Evolutionary conservation across 495 filamentous ascomycete species (phyloP), one percentile per base, ranked within the genome.

Genomic region (Xylaria sp.): DNA sequence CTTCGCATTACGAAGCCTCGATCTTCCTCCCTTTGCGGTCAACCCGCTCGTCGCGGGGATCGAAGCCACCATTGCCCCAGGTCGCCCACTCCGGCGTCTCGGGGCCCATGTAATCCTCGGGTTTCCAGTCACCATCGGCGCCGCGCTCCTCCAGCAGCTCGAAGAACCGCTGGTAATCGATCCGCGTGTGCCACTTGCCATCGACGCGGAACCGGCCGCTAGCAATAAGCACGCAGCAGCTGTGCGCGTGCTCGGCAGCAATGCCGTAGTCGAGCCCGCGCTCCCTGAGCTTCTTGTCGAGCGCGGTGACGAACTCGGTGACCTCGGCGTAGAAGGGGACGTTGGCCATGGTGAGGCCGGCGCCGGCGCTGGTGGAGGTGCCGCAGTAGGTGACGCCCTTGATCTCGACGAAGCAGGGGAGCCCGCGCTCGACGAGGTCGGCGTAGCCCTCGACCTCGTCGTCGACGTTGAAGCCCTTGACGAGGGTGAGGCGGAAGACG

Each of bases 381-480:
- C 95, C 95, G 81, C 95, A 98, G 85, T 94, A 98, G 0, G 95
- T 98, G 21, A 98, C 95, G 24, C 95, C 95, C 82, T 98, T 98
- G 76, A 97, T 88, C 81, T 98, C 95, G 26, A 97, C 89, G 74
- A 98, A 97, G 78, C 92, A 93, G 0, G 95, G 95, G 53, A 97
- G 82, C 1, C 91, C 95, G 69, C 88, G 86, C 76, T 93, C 91
- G 29, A 98, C 92, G 14, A 98, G 88, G 76, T 94, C 89, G 0
- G 95, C 95, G 78, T 98, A 98, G 3, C 96, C 95, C 70, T 90
- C 86, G 1, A 91, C 93, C 80, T 97, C 95, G 68, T 97, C 93
- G 19, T 97, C 95, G 73, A 98, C 88, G 77, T 98, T 98, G 85
- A 98, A 98, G 1, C 84, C 84, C 82, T 98, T 97, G 74, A 98